Percentiles rank a stretch among this genome's conserved stretches.
These are phyloP conservation scores for Sugiyamaella mastotermitis DNA, from an alignment of 805 yeast species.

Conservation along the genomic window DNA sequence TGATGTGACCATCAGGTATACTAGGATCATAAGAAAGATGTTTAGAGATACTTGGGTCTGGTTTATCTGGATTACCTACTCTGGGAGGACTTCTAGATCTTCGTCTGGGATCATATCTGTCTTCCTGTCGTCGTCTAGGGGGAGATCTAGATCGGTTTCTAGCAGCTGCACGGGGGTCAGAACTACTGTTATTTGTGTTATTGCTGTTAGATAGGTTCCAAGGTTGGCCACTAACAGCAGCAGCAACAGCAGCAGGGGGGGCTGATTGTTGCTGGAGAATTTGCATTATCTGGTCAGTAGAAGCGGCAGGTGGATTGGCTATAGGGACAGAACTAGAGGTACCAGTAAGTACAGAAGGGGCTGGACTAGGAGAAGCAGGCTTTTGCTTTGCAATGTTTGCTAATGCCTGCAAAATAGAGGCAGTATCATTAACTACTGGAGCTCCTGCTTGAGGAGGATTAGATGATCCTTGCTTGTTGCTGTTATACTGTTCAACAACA, in stretches of 20 bases:
- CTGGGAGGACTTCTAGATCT: constrained; percentile 10
- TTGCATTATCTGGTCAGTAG: constrained; percentile 5
- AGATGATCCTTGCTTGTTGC: constrained; percentile 16
- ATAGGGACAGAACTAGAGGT: constrained; percentile 2
- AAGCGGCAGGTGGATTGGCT: constrained; percentile 1
- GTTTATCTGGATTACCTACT: not conserved
- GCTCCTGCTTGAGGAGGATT: constrained; percentile 12
- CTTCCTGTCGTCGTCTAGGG: constrained; percentile 3
- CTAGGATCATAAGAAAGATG: constrained; percentile 58
- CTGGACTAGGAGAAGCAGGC: constrained; percentile 30
- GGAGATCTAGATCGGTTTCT: constrained; percentile 17
- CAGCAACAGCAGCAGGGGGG: constrained; percentile 8
- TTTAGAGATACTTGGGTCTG: constrained; percentile 1
- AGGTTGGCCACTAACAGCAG: constrained; percentile 18
- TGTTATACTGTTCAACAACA: constrained; percentile 20
- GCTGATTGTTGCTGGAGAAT: not conserved
- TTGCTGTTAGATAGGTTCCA: constrained; percentile 9
- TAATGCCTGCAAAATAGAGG: constrained; percentile 61
- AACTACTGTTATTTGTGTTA: not conserved
- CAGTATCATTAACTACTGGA: constrained; percentile 41
- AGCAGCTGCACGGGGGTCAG: not conserved
- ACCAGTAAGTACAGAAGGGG: not conserved
- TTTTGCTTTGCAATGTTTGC: constrained; percentile 55
- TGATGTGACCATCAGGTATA: constrained; percentile 71
- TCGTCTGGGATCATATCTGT: constrained; percentile 2